Evolutionary conservation across 2,329 filamentous ascomycete genomes (phyloP), one percentile per base, ranked within the genome.

Genomic region (Pseudopyrenochaeta lycopersici): DNA sequence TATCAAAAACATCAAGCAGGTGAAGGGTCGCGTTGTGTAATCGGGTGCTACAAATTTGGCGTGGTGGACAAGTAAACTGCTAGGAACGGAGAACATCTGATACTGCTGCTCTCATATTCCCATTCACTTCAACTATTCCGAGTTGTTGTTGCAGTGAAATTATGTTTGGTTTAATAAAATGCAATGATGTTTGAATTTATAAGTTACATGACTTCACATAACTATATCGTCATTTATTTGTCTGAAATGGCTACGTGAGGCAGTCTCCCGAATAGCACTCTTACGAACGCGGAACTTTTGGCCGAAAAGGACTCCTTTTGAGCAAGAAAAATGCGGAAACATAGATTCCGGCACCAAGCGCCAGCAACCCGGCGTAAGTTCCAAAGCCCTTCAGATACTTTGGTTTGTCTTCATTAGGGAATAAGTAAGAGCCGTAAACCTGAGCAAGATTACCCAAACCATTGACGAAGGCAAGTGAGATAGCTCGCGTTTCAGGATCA

Each of bases 1-100:
- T 47, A 67, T 85, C 27, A 62, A 62, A 51, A 51, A 62, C 43
- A 57, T 61, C 29, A 67, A 75, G 18, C 81, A 84, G 67, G 76
- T 77, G 14, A 82, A 80, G 73, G 83, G 83, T 49, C 76, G 68
- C 10, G 76, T 84, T 4, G 46, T 55, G 14, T 60, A 49, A 35
- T 14, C 29, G 20, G 38, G 35, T 33, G 17, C 23, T 27, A 27
- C 23, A 27, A 27, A 27, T 27, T 27, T 23, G 9, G 3, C 9
- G 10, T 14, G 33, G 15, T 32, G 18, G 33, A 39, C 9, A 39
- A 9, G 20, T 18, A 4, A 27, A 27, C 9, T 27, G 23, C 23
- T 27, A 27, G 4, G 4, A 27, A 27, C 4, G 4, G 23, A 27
- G 9, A 27, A 5, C 23, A 27, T 27, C 4, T 27, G 23, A 27